Percentiles rank a stretch among this genome's conserved stretches.
Evolutionary conservation across 1,284 basidiomycete genomes (phyloP).

Genomic region (Papiliotrema laurentii): DNA sequence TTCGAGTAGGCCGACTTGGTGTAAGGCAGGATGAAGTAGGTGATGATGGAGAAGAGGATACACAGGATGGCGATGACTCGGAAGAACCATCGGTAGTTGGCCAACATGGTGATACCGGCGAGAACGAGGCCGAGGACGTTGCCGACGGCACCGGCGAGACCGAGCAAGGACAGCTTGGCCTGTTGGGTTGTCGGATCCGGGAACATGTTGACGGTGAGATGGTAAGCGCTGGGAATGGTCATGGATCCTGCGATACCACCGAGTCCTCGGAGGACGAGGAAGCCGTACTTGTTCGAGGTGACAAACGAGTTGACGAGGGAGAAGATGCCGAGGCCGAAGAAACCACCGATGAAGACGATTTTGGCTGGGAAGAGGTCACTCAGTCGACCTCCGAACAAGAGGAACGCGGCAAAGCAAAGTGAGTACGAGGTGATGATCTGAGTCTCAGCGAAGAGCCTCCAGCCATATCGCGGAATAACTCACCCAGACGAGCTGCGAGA

Average conservation of each 20-base stretch:
- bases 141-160: constrained; percentile 28
- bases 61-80: constrained; percentile 38
- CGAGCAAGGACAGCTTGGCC: constrained; percentile 28
- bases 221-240: constrained; percentile 37
- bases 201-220: constrained; percentile 39
- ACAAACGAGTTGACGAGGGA: constrained; percentile 37
- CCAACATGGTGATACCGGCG: constrained; percentile 32
- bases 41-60: constrained; percentile 20
- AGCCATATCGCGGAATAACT: constrained; percentile 5
- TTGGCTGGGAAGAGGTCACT: constrained; percentile 39
- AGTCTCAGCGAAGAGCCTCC: neutral
- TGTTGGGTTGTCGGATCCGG: constrained; percentile 34
- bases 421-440: constrained; percentile 37
- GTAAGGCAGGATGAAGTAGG: constrained; percentile 30
- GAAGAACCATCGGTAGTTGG: constrained; percentile 37
- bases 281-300: constrained; percentile 43
- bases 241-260: constrained; percentile 37
- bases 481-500: constrained; percentile 37
- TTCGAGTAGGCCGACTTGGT: constrained; percentile 17
- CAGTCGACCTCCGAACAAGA: constrained; percentile 41
- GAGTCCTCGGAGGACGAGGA: constrained; percentile 42
- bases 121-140: constrained; percentile 34
- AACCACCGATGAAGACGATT: constrained; percentile 37
- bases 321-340: constrained; percentile 30
- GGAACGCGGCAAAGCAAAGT: constrained; percentile 34